phyloP scores from a whole-genome alignment of 2,329 filamentous ascomycete species.

The Bretziella fagacearum region DNA sequence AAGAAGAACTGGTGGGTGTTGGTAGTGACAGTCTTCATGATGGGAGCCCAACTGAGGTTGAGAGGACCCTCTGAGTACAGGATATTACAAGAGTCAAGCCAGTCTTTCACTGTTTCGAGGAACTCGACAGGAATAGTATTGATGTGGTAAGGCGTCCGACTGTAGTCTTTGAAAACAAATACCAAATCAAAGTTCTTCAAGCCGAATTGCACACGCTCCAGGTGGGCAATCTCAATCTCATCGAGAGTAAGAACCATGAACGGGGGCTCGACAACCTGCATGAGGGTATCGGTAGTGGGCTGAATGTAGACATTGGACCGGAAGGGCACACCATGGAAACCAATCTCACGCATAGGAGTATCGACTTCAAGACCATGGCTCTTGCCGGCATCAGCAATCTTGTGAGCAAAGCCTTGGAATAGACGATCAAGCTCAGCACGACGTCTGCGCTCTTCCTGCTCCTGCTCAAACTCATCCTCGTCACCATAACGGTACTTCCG shows the following conservation, averaged over 20 bases:
- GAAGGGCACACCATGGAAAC: slow-evolving; percentile 92
- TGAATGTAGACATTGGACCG: slow-evolving; percentile 91
- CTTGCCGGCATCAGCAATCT: slow-evolving; percentile 88
- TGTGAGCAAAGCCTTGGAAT: slow-evolving; percentile 92
- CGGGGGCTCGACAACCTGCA: slow-evolving; percentile 90
- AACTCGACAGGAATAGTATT: slow-evolving; percentile 97
- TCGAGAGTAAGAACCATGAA: slow-evolving; percentile 92
- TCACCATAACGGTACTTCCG: slow-evolving; percentile 95
- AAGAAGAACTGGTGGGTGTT: slow-evolving; percentile 91
- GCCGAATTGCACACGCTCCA: slow-evolving; percentile 91
- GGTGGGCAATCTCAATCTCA: slow-evolving; percentile 88
- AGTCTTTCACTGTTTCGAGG: slow-evolving; percentile 90
- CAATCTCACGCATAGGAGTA: slow-evolving; percentile 89
- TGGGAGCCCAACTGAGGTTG: slow-evolving; percentile 96
- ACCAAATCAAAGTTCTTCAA: slow-evolving; percentile 98
- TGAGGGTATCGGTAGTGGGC: slow-evolving; percentile 89
- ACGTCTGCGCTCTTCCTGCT: slow-evolving; percentile 87
- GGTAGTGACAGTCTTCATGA: slow-evolving; percentile 96
- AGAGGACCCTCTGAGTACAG: slow-evolving; percentile 86
- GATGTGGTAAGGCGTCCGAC: slow-evolving; percentile 76
- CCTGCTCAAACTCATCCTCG: slow-evolving; percentile 95
- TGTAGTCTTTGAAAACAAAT: slow-evolving; percentile 95
- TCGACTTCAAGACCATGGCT: slow-evolving; percentile 85
- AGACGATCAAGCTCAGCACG: slow-evolving; percentile 85
- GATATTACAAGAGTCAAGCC: slow-evolving; percentile 90